Conservation (phyloP, 345 rosid genomes). For the Eutrema japonicum region DNA sequence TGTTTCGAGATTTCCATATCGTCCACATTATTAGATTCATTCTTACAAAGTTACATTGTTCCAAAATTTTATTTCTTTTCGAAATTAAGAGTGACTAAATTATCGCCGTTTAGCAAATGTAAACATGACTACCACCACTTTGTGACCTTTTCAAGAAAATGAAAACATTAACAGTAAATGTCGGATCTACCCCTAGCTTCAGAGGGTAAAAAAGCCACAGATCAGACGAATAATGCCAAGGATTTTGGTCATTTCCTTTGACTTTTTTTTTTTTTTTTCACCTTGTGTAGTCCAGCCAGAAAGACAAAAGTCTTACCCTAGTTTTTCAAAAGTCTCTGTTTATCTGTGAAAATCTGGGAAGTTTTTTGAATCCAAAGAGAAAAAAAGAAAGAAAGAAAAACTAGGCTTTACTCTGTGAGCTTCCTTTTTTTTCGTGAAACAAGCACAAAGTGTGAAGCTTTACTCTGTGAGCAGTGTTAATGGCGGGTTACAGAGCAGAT, state of each 20-base stretch:
- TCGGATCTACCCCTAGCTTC: slow-evolving; percentile 7
- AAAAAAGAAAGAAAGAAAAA: not conserved
- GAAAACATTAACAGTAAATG: slow-evolving; percentile 20
- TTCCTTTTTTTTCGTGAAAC: not conserved
- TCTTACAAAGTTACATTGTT: not conserved
- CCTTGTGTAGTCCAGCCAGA: slow-evolving; percentile 28
- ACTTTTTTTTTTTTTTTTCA: not conserved
- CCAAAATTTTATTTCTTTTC: not conserved
- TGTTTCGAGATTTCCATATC: too few relatives aligned
- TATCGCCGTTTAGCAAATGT: slow-evolving; percentile 40
- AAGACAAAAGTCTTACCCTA: slow-evolving; percentile 41
- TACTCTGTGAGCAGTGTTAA: slow-evolving; percentile 30
- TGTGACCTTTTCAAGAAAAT: slow-evolving; percentile 38
- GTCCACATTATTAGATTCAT: too few relatives aligned
- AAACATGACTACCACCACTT: slow-evolving; percentile 39
- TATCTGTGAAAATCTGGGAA: slow-evolving; percentile 18
- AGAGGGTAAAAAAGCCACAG: not conserved
- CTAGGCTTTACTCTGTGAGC: too few relatives aligned
- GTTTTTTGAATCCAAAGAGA: slow-evolving; percentile 34
- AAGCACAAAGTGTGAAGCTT: not conserved
- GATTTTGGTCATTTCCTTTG: not conserved
- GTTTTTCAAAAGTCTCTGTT: slow-evolving; percentile 25
- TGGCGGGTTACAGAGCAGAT: slow-evolving; percentile 93
- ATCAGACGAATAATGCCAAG: not conserved
- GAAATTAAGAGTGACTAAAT: slow-evolving; percentile 22